Base-by-base conservation (phyloP, 441 rosid genomes). In the Pelargonium cotyledonis region DNA sequence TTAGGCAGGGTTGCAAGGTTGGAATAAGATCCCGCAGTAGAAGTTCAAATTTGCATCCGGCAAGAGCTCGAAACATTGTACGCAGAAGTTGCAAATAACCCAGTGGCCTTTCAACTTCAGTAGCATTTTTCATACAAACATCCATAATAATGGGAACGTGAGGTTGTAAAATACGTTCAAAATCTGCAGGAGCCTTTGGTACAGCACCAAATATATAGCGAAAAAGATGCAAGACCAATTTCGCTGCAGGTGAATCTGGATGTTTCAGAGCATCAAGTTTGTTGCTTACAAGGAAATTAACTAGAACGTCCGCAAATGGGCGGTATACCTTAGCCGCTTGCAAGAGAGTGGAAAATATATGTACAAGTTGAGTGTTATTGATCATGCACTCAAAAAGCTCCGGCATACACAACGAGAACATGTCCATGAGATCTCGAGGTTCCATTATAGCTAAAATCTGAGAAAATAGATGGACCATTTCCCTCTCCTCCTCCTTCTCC, bases 311-410 rank as follows among this genome's bases (percentile, higher is more conserved):
- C 63, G 95, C 95, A 74, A 90, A 88, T 72, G 98, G 97, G 77
- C 85, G 82, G 78, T 81, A 88, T 49, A 92, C 97, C 86, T 95
- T 90, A 41, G 79, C 76, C 51, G 94, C 82, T 84, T 87, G 94
- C 83, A 92, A 68, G 72, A 92, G 95, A 15, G 90, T 81, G 6
- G 98, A 87, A 81, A 88, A 92, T 77, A 95, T 92, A 70, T 82
- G 92, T 79, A 87, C 92, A 78, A 95, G 79, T 78, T 92, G 98
- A 70, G 83, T 84, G 77, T 87, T 90, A 81, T 81, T 79, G 77
- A 89, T 86, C 97, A 95, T 92, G 96, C 91, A 90, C 77, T 92
- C 97, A 80, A 95, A 92, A 72, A 95, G 97, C 81, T 87, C 97
- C 68, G 97, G 91, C 94, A 95, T 83, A 64, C 99, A 95, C 83